Base-by-base conservation (phyloP, 164 flowering plant species). In the Annona cherimola region DNA sequence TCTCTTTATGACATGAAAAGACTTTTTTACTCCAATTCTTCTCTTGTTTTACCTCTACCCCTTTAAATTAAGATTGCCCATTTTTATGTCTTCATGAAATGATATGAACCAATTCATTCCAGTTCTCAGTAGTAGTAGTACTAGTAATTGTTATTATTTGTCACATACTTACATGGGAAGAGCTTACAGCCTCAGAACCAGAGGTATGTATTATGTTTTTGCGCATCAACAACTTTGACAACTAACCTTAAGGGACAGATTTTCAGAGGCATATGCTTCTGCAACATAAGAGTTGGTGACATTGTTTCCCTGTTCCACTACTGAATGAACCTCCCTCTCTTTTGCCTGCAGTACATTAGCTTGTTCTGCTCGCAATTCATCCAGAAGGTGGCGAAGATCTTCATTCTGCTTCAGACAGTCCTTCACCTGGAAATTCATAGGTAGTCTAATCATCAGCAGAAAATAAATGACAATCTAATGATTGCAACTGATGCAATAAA, bases 331-430 rank as follows among this genome's bases (percentile, higher is more conserved):
- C 69, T 74, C 80, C 67, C 46, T 66, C 55, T 63, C 77, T 69
- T 61, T 83, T 18, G 46, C 26, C 66, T 70, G 69, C 70, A 69
- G 71, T 7, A 63, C 19, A 73, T 61, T 82, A 59, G 87, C 84
- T 59, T 94, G 93, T 45, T 92, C 96, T 18, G 66, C 77, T 86
- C 98, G 84, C 75, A 94, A 73, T 76, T 85, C 85, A 73, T 85
- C 89, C 61, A 91, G 78, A 73, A 81, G 57, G 54, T 70, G 76
- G 42, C 96, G 92, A 20, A 95, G 97, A 76, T 89, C 98, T 67
- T 91, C 91, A 79, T 92, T 90, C 84, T 90, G 91, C 79, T 85
- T 84, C 7, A 94, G 87, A 74, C 97, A 90, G 67, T 86, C 92
- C 79, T 89, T 91, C 77, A 92, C 90, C 99, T 94, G 81, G 64